Percentiles rank a stretch among this genome's conserved stretches.
Conservation (phyloP, 768 basidiomycete species). For the Solioccasus polychromus region DNA sequence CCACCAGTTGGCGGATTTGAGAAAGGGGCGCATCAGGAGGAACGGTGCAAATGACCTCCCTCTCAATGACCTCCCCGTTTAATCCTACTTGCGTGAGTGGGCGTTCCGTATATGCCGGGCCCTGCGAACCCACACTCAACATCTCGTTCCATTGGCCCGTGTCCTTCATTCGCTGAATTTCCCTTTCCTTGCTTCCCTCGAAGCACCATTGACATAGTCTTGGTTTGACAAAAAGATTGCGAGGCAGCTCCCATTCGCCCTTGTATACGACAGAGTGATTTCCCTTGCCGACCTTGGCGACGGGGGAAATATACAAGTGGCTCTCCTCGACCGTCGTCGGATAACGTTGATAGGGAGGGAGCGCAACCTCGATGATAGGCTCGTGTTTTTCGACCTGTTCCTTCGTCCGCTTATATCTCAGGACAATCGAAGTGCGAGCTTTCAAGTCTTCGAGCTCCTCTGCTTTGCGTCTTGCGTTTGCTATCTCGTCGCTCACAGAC, state of each 20-base stretch:
- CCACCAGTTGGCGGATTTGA: neutral
- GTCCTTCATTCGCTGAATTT: constrained; percentile 21
- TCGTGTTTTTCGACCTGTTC: constrained; percentile 22
- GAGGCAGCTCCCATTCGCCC: constrained; percentile 53
- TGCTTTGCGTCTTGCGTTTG: constrained; percentile 5
- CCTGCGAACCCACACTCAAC: constrained; percentile 10
- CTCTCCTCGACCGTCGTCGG: constrained; percentile 33
- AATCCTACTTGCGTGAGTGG: constrained; percentile 1
- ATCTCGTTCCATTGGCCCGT: constrained; percentile 21
- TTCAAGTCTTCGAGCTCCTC: constrained; percentile 13
- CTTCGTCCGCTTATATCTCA: constrained; percentile 17
- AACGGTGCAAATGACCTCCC: constrained; percentile 14
- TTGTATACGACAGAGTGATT: constrained; percentile 53
- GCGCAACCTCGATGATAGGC: constrained; percentile 29
- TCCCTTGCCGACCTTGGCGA: constrained; percentile 39
- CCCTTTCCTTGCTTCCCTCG: constrained; percentile 26
- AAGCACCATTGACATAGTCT: constrained; percentile 41
- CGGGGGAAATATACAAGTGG: constrained; percentile 48
- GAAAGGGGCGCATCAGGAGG: neutral
- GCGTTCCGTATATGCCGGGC: neutral
- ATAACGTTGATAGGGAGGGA: constrained; percentile 25
- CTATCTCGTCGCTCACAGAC: neutral
- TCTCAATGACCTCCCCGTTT: constrained; percentile 18
- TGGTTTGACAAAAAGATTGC: constrained; percentile 34
- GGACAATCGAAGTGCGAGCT: constrained; percentile 18